phyloP scores from a whole-genome alignment of 2,329 filamentous ascomycete species.

The Trichoderma sp. region DNA sequence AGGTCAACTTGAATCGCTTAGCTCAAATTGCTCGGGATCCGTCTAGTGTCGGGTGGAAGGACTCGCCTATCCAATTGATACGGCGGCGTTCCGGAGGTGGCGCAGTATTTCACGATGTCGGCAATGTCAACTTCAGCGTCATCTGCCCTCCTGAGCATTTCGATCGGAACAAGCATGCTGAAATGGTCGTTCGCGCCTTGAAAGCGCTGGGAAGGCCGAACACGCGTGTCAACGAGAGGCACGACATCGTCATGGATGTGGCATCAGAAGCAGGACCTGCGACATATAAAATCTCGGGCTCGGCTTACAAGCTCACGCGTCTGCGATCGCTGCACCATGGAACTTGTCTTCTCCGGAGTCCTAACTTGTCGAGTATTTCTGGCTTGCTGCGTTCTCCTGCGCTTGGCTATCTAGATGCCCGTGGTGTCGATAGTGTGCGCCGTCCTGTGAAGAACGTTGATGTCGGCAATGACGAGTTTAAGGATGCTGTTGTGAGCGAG shows the following conservation, averaged over 20 bases:
- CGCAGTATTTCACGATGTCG: slow-evolving; percentile 88
- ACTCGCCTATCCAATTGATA: slow-evolving; percentile 59
- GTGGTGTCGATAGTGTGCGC: slow-evolving; percentile 88
- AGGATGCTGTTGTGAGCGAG: slow-evolving; percentile 59
- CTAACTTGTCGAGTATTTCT: slow-evolving; percentile 70
- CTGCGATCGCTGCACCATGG: slow-evolving; percentile 86
- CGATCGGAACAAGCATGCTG: slow-evolving; percentile 81
- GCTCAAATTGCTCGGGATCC: slow-evolving; percentile 28
- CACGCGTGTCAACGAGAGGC: slow-evolving; percentile 79
- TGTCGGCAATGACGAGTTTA: slow-evolving; percentile 49
- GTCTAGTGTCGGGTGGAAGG: slow-evolving; percentile 31
- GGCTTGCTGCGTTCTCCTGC: slow-evolving; percentile 76
- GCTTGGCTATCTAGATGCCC: slow-evolving; percentile 72
- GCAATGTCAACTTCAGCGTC: slow-evolving; percentile 94
- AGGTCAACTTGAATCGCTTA: slow-evolving; percentile 73
- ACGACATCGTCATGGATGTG: slow-evolving; percentile 82
- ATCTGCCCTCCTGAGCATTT: slow-evolving; percentile 78
- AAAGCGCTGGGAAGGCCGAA: slow-evolving; percentile 57
- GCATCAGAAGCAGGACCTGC: slow-evolving; percentile 21
- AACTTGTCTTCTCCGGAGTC: slow-evolving; percentile 79
- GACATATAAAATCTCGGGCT: slow-evolving; percentile 83
- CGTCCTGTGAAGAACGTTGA: slow-evolving; percentile 81
- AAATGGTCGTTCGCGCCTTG: slow-evolving; percentile 90
- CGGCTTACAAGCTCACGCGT: slow-evolving; percentile 89
- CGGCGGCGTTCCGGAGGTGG: slow-evolving; percentile 86